These are phyloP conservation scores for Astrothelium subdiscretum DNA, from an alignment of 495 filamentous ascomycete genomes.

Conservation along the genomic window DNA sequence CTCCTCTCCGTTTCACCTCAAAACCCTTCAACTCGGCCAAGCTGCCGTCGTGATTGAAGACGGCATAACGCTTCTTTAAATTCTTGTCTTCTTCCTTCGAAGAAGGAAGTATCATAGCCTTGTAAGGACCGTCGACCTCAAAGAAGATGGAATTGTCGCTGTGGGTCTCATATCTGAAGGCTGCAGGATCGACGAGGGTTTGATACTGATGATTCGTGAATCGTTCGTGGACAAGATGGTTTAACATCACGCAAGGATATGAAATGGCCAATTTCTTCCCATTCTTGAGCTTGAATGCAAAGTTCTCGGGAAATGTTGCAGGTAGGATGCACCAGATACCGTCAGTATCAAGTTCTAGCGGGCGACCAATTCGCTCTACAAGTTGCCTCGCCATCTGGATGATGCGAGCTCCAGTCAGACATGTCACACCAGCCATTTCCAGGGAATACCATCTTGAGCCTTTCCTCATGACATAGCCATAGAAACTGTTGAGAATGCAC, in stretches of 20 bases:
- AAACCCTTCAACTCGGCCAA: constrained; percentile 98
- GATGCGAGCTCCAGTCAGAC: constrained; percentile 89
- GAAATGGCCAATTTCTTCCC: constrained; percentile 93
- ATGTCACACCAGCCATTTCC: constrained; percentile 99
- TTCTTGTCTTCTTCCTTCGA: constrained; percentile 99
- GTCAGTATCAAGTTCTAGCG: constrained; percentile 95
- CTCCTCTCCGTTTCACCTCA: constrained; percentile 94
- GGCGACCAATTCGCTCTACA: constrained; percentile 86
- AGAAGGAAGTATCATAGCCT: constrained; percentile 92
- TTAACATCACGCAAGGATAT: constrained; percentile 98
- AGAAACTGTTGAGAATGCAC: constrained; percentile 98
- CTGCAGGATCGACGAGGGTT: constrained; percentile 63
- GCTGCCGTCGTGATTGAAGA: constrained; percentile 96
- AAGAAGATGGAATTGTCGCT: constrained; percentile 99
- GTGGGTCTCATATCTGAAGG: constrained; percentile 83
- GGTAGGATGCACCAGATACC: constrained; percentile 99
- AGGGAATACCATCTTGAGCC: constrained; percentile 98
- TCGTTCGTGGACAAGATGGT: constrained; percentile 86
- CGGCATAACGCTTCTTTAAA: constrained; percentile 96
- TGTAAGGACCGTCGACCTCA: constrained; percentile 95
- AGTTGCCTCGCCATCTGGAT: constrained; percentile 94
- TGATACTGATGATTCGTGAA: constrained; percentile 99
- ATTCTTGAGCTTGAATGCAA: constrained; percentile 83
- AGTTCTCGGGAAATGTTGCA: constrained; percentile 93
- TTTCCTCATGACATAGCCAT: constrained; percentile 99